Conservation (phyloP, 1,284 basidiomycete genomes). For the Moniliophthora roreri region DNA sequence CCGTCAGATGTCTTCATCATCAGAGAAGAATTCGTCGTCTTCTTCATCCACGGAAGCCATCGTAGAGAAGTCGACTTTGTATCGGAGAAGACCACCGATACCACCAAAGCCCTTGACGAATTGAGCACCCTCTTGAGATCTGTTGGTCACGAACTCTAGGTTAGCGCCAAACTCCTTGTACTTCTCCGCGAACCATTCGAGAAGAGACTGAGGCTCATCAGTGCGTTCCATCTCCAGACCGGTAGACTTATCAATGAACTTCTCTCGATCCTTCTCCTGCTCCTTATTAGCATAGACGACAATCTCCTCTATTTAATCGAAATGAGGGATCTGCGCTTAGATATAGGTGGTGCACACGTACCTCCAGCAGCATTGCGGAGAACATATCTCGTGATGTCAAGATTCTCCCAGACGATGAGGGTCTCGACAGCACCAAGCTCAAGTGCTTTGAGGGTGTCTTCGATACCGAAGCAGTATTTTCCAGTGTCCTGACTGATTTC, state of each 20-base stretch:
- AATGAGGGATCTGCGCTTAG: neutral
- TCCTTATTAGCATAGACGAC: constrained; percentile 79
- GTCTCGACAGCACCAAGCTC: constrained; percentile 98
- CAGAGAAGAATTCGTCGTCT: constrained; percentile 81
- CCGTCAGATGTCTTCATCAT: constrained; percentile 83
- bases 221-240: constrained; percentile 94
- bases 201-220: constrained; percentile 76
- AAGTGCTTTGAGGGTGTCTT: constrained; percentile 95
- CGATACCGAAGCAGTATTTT: constrained; percentile 98
- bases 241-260: constrained; percentile 94
- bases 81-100: constrained; percentile 92
- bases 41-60: constrained; percentile 73
- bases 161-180: constrained; percentile 97
- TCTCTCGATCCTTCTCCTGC: constrained; percentile 88
- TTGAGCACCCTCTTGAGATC: constrained; percentile 96
- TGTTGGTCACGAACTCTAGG: constrained; percentile 87
- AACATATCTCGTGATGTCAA: constrained; percentile 84
- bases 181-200: constrained; percentile 99
- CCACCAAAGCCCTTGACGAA: constrained; percentile 99
- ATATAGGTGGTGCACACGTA: constrained; percentile 31
- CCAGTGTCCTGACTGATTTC: constrained; percentile 98
- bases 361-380: constrained; percentile 90
- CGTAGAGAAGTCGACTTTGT: constrained; percentile 93
- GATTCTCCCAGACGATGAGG: constrained; percentile 97
- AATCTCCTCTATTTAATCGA: constrained; percentile 66